Evolutionary conservation across 805 yeast species (phyloP), one percentile per base, ranked within the genome.

Genomic region (Naumovozyma castellii): DNA sequence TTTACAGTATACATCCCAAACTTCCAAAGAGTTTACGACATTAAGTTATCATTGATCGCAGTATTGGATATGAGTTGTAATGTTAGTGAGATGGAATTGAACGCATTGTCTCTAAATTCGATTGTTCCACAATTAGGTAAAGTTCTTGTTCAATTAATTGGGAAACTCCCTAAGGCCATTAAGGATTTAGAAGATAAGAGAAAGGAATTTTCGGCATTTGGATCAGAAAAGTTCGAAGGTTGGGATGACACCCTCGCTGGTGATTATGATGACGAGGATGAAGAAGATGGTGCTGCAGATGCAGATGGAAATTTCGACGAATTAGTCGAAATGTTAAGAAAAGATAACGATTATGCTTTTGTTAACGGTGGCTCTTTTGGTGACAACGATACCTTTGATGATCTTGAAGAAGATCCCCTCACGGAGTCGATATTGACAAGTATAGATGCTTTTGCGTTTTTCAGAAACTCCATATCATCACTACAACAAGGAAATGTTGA

Each of bases 391-490:
- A 77, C 76, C 8, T 78, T 76, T 37, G 92, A 82, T 36, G 92
- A 83, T 6, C 69, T 84, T 34, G 78, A 79, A 35, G 97, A 88
- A 54, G 95, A 83, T 54, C 78, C 95, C 8, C 67, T 83, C 55
- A 74, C 83, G 18, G 81, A 79, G 47, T 81, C 90, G 1, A 80
- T 94, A 3, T 69, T 92, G 36, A 97, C 90, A 54, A 66, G 69
- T 32, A 63, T 87, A 37, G 83, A 90, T 54, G 79, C 83, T 3
- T 86, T 78, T 60, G 68, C 69, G 13, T 73, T 76, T 2, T 78
- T 87, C 60, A 75, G 78, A 41, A 71, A 73, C 15, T 70, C 74
- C 15, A 61, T 84, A 14, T 43, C 66, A 3, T 53, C 57, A 1
- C 54, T 83, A 16, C 79, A 76, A 49, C 68, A 64, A 22, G 54